Evolutionary conservation across 192 early-diverging fungal genomes (phyloP).

Genomic region (Coemansia sp.): DNA sequence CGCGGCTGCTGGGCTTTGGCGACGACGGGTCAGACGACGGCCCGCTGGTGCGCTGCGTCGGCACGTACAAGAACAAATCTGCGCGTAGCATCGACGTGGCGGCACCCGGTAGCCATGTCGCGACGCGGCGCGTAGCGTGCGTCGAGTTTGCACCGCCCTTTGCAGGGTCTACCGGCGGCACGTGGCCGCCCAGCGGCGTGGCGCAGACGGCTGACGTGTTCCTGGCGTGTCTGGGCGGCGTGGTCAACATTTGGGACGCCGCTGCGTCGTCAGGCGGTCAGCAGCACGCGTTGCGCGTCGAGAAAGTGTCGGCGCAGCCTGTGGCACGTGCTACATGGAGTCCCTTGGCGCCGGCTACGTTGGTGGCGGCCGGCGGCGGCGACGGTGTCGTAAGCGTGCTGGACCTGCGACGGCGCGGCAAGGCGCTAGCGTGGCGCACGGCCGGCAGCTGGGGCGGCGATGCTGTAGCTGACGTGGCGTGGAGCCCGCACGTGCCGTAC

Average conservation of each 20-base stretch:
- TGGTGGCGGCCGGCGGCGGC: slow-evolving; percentile 36
- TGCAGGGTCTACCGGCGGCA: neutral
- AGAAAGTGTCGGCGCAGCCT: slow-evolving; percentile 45
- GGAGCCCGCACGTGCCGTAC: slow-evolving; percentile 75
- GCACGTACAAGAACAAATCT: slow-evolving; percentile 53
- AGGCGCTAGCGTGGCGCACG: slow-evolving; percentile 57
- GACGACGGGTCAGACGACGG: slow-evolving; percentile 16
- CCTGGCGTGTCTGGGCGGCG: slow-evolving; percentile 42
- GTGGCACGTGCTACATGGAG: slow-evolving; percentile 41
- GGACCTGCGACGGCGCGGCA: slow-evolving; percentile 51
- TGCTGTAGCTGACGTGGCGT: slow-evolving; percentile 56
- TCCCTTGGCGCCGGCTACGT: slow-evolving; percentile 30
- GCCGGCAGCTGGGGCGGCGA: slow-evolving; percentile 10
- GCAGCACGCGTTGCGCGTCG: slow-evolving; percentile 35
- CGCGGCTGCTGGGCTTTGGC: slow-evolving; percentile 33
- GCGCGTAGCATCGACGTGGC: slow-evolving; percentile 49
- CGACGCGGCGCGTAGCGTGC: slow-evolving; percentile 37
- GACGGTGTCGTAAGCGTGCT: slow-evolving; percentile 40
- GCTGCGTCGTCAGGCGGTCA: neutral
- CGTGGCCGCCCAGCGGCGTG: slow-evolving; percentile 30
- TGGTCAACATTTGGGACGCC: slow-evolving; percentile 52
- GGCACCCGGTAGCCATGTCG: slow-evolving; percentile 46
- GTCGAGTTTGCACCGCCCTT: slow-evolving; percentile 53
- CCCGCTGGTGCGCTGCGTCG: slow-evolving; percentile 40
- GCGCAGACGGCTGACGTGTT: slow-evolving; percentile 28